phyloP scores from a whole-genome alignment of 441 rosid genomes.

The Arabidopsis lyrata region DNA sequence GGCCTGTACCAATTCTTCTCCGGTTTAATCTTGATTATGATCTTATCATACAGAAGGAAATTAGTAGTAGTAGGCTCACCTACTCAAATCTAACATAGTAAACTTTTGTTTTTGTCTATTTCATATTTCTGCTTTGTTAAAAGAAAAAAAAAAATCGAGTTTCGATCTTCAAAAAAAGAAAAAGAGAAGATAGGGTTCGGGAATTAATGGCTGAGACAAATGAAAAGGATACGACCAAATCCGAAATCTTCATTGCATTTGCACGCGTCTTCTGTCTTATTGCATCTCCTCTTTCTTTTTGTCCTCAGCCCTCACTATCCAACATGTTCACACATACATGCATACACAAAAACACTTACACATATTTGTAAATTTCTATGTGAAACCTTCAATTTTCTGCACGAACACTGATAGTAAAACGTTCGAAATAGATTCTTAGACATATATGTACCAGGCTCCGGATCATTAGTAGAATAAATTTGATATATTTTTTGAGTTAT shows the following conservation, averaged over 20 bases:
- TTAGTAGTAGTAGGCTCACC: background rate
- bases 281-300: constrained; percentile 30
- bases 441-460: background rate
- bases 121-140: background rate
- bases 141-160: background rate
- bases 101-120: background rate
- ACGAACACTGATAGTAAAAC: too few relatives aligned
- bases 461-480: background rate
- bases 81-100: constrained; percentile 13
- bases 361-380: background rate
- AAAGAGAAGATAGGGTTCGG: constrained; percentile 41
- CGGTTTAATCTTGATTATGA: too few relatives aligned
- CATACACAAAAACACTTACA: background rate
- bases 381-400: background rate
- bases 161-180: constrained; percentile 9
- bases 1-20: too few relatives aligned
- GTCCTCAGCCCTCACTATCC: constrained; percentile 29
- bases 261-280: constrained; percentile 44
- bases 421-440: background rate
- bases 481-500: background rate
- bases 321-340: constrained; percentile 31
- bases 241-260: constrained; percentile 39
- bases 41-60: background rate
- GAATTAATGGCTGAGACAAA: constrained; percentile 45
- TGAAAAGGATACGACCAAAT: constrained; percentile 46